A percentile compares a stretch with the other conserved stretches of the same genome.
phyloP scores from a whole-genome alignment of 192 early-diverging fungal genomes.

The Diversispora epigaea region DNA sequence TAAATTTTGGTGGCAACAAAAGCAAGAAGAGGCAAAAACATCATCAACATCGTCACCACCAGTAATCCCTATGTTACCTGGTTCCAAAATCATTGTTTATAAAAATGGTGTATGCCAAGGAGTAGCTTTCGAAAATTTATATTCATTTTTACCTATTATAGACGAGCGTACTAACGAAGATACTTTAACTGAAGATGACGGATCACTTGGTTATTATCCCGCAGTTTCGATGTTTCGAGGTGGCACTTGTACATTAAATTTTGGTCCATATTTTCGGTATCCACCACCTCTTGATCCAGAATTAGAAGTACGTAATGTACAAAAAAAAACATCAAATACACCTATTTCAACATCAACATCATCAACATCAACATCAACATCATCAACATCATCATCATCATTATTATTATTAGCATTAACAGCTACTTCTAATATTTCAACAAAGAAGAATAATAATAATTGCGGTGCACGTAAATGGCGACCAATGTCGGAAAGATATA shows the following conservation, averaged over 20 bases:
- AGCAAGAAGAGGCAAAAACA: conserved; percentile 20
- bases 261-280: conserved; percentile 61
- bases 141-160: conserved; percentile 45
- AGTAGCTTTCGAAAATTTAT: conserved; percentile 53
- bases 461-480: conserved; percentile 40
- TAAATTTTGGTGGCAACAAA: conserved; percentile 26
- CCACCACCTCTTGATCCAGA: conserved; percentile 51
- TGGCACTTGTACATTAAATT: conserved; percentile 60
- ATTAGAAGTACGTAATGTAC: conserved; percentile 32
- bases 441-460: not conserved
- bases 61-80: conserved; percentile 41
- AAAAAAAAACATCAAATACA: not conserved
- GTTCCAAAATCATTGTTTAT: conserved; percentile 60
- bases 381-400: not conserved
- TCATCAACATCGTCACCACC: not conserved
- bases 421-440: not conserved
- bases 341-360: not conserved
- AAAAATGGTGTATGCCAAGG: conserved; percentile 66
- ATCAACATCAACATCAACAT: not conserved
- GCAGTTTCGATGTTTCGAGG: conserved; percentile 61
- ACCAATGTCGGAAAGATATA: conserved; percentile 58
- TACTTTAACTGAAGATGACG: conserved; percentile 56
- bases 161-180: conserved; percentile 46
- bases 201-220: conserved; percentile 66
- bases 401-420: not conserved